Evolutionary conservation across 176 grass and related monocot species (phyloP), one percentile per base, ranked within the genome.

Genomic region (Bromus sterilis): DNA sequence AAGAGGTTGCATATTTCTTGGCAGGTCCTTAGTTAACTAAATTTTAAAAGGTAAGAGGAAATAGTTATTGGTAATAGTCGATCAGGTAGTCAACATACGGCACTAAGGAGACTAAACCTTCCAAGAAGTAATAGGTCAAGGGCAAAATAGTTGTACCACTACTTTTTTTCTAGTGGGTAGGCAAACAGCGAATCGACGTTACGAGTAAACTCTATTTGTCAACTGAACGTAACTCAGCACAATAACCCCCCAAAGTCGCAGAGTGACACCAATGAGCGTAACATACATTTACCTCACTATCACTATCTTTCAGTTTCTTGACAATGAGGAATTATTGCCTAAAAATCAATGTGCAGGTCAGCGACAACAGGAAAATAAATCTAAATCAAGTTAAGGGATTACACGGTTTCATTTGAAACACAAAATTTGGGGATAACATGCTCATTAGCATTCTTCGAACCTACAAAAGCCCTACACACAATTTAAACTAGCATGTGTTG

Each of bases 161-260:
- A 60, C 66, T 14, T 81, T 80, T 80, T 79, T 78, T 59, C 57
- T 82, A 90, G 88, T 86, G 73, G 83, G 83, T 82, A 78, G 72
- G 79, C 74, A 86, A 86, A 74, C 12, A 66, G 5, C 1, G 9
- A 78, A 21, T 72, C 9, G 13, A 74, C 72, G 9, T 78, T 74
- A 56, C 1, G 1, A 58, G 30, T 24, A 8, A 31, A 88, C 7
- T 20, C 13, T 51, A 11, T 34, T 48, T 82, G 49, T 37, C 28
- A 77, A 64, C 41, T 24, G 63, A 77, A 79, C 1, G 24, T 63
- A 80, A 62, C 70, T 68, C 58, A 44, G 58, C 7, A 75, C 78
- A 29, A 36, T 23, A 9, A 26, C 10, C 30, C 23, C 36, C 20
- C 21, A 12, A 65, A 66, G 21, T 36, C 9, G 23, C 30, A 48